Conservation (phyloP, 169 alveolate genomes). For the Cryptosporidium ryanae region DNA sequence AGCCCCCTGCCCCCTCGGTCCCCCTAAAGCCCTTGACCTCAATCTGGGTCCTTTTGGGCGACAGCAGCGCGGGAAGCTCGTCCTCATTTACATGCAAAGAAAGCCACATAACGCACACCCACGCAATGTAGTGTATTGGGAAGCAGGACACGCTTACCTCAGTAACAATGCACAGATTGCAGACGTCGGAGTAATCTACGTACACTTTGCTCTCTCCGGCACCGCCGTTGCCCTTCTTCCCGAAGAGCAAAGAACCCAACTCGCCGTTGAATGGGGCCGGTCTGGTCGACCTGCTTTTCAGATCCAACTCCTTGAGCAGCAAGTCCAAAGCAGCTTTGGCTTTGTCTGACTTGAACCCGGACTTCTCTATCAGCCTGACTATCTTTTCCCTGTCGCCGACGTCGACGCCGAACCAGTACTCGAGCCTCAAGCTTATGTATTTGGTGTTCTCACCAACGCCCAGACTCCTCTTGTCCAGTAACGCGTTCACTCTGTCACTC, state of each 20-base stretch:
- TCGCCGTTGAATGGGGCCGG: not conserved
- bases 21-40: slow-evolving; percentile 37
- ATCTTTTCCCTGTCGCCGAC: slow-evolving; percentile 29
- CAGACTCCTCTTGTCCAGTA: not conserved
- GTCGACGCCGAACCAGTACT: slow-evolving; percentile 30
- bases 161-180: slow-evolving; percentile 14
- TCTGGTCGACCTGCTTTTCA: not conserved
- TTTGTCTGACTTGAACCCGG: slow-evolving; percentile 41
- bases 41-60: slow-evolving; percentile 56
- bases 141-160: slow-evolving; percentile 5
- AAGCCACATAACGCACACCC: slow-evolving; percentile 71
- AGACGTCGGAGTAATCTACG: slow-evolving; percentile 4
- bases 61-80: slow-evolving; percentile 42
- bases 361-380: slow-evolving; percentile 5
- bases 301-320: slow-evolving; percentile 22
- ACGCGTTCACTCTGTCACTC: not conserved
- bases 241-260: not conserved
- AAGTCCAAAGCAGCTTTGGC: slow-evolving; percentile 28
- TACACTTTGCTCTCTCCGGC: slow-evolving; percentile 3
- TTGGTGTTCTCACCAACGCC: not conserved
- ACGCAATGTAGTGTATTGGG: slow-evolving; percentile 46
- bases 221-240: not conserved
- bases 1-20: not conserved
- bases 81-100: slow-evolving; percentile 37
- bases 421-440: not conserved